These are phyloP conservation scores for Wickerhamiella pararugosa DNA, from an alignment of 1,139 yeast species.

Conservation along the genomic window DNA sequence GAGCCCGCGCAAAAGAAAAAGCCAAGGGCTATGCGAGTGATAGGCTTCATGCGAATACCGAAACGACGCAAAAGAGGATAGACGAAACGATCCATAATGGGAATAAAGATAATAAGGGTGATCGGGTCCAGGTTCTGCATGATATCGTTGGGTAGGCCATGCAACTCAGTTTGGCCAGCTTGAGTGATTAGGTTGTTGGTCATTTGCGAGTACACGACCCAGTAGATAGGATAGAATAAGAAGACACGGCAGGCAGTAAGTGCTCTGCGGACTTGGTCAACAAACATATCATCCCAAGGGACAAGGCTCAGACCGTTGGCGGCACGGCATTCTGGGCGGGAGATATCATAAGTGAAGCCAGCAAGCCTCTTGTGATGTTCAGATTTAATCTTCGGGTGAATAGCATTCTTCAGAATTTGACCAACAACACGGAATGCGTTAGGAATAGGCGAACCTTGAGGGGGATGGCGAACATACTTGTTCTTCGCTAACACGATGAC, in stretches of 20 bases:
- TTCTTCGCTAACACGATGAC: constrained; percentile 44
- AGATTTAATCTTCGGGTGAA: constrained; percentile 20
- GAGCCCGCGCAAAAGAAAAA: constrained; percentile 57
- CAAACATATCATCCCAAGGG: constrained; percentile 47
- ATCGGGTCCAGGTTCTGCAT: constrained; percentile 50
- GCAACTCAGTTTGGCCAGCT: constrained; percentile 49
- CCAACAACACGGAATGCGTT: constrained; percentile 37
- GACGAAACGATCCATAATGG: constrained; percentile 37
- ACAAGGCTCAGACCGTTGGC: constrained; percentile 28
- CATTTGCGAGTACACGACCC: constrained; percentile 60
- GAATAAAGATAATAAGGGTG: constrained; percentile 46
- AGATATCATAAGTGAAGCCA: constrained; percentile 29
- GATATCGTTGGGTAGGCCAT: constrained; percentile 51
- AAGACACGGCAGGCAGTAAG: constrained; percentile 50
- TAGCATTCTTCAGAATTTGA: constrained; percentile 35
- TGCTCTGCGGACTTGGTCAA: constrained; percentile 47
- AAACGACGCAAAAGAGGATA: constrained; percentile 43
- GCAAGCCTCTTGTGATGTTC: constrained; percentile 7
- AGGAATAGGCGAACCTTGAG: constrained; percentile 47
- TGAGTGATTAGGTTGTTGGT: constrained; percentile 47
- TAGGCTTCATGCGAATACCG: constrained; percentile 33
- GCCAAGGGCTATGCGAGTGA: constrained; percentile 61
- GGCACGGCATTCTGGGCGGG: constrained; percentile 37
- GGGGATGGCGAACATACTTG: constrained; percentile 43
- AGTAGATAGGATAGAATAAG: constrained; percentile 45